Evolutionary conservation across 495 filamentous ascomycete species (phyloP).

Genomic region (Penicillium mononematosum): DNA sequence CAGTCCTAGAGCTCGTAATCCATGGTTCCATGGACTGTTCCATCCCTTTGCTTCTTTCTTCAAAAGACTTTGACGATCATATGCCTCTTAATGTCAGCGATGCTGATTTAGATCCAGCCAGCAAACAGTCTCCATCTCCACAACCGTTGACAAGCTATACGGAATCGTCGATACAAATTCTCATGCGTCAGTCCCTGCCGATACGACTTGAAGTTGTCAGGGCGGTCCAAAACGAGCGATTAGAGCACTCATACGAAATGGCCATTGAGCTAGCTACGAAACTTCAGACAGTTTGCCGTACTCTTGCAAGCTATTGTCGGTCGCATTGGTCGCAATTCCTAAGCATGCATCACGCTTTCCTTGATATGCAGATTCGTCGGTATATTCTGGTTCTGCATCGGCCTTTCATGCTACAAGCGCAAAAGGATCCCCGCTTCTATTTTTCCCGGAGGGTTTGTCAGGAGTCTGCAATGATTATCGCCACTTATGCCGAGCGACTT

Average conservation of each 20-base stretch:
- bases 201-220: conserved; percentile 1
- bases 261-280: conserved; percentile 1
- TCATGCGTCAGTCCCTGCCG: neutral
- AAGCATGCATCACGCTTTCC: conserved; percentile 2
- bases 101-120: neutral
- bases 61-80: neutral
- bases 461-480: conserved; percentile 5
- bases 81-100: neutral
- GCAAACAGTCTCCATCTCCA: neutral
- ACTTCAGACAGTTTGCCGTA: conserved; percentile 1
- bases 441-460: conserved; percentile 3
- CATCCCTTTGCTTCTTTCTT: conserved; percentile 1
- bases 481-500: conserved; percentile 11
- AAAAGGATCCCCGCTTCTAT: conserved; percentile 4
- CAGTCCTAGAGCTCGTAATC: conserved; percentile 1
- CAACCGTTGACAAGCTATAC: neutral
- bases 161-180: conserved; percentile 2
- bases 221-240: neutral
- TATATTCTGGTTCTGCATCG: conserved; percentile 3
- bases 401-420: conserved; percentile 4
- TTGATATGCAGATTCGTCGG: conserved; percentile 1
- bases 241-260: conserved; percentile 3
- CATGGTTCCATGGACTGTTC: neutral
- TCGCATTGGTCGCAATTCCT: conserved; percentile 4
- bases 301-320: conserved; percentile 3